phyloP scores from a whole-genome alignment of 441 rosid species.

The Adansonia madagascariensis region DNA sequence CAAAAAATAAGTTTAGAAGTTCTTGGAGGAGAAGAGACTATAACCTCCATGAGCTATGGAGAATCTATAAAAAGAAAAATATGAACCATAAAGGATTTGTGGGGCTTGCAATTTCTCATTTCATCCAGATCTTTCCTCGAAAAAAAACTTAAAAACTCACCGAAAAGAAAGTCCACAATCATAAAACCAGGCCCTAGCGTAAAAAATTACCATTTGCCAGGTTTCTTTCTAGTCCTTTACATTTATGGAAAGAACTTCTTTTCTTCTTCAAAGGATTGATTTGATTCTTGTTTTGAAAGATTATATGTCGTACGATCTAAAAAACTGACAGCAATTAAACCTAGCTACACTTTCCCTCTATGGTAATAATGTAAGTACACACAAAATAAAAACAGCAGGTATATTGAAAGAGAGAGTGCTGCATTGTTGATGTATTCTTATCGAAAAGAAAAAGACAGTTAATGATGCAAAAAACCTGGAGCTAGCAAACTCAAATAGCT shows the following conservation, averaged over 20 bases:
- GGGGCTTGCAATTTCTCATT: too few relatives aligned
- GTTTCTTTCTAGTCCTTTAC: not conserved
- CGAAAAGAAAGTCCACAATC: too few relatives aligned
- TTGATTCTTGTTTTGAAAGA: not conserved
- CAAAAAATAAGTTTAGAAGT: too few relatives aligned
- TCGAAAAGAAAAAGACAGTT: not conserved
- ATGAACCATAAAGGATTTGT: not conserved
- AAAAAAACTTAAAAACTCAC: too few relatives aligned
- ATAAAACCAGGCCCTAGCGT: too few relatives aligned
- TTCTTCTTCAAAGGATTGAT: not conserved
- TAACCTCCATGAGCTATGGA: not conserved
- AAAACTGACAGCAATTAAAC: not conserved
- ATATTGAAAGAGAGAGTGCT: not conserved
- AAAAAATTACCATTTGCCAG: not conserved
- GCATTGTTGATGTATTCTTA: not conserved
- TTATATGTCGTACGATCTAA: not conserved
- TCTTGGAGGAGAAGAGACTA: too few relatives aligned
- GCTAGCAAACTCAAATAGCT: slow-evolving; percentile 31
- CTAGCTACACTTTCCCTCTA: not conserved
- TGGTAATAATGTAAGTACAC: not conserved
- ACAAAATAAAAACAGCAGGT: not conserved
- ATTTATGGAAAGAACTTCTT: not conserved
- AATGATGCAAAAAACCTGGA: not conserved
- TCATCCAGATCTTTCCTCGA: too few relatives aligned
- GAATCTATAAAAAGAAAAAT: not conserved